These are phyloP conservation scores for Neofusicoccum parvum DNA, from an alignment of 2,329 filamentous ascomycete species.

Conservation along the genomic window DNA sequence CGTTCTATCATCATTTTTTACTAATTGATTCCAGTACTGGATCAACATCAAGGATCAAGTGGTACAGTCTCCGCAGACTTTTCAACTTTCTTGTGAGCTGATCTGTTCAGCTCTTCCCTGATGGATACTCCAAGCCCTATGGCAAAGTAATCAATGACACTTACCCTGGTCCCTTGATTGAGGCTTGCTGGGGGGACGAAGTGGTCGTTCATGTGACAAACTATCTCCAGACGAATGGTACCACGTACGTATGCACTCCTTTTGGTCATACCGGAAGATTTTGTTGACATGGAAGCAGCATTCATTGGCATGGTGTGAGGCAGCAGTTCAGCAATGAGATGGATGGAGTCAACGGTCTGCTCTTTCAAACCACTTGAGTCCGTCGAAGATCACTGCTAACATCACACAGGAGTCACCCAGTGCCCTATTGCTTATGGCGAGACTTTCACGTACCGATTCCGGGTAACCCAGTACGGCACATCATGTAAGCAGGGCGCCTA, in stretches of 20 bases:
- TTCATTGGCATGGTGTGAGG: conserved; percentile 39
- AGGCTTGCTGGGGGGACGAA: conserved; percentile 30
- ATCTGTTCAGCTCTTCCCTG: conserved; percentile 22
- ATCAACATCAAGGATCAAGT: conserved; percentile 21
- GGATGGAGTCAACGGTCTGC: conserved; percentile 34
- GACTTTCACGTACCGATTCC: conserved; percentile 30
- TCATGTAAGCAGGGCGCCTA: conserved; percentile 30
- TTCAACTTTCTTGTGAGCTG: neutral
- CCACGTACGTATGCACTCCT: neutral
- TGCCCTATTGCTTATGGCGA: conserved; percentile 40
- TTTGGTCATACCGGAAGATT: neutral
- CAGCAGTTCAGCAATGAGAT: conserved; percentile 37
- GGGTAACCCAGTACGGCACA: conserved; percentile 35
- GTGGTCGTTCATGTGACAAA: conserved; percentile 15
- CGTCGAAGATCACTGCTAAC: neutral
- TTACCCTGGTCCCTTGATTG: conserved; percentile 28
- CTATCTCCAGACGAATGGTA: conserved; percentile 7
- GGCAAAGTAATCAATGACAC: conserved; percentile 30
- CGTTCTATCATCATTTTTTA: neutral
- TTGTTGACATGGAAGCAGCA: neutral
- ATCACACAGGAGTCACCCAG: conserved; percentile 32
- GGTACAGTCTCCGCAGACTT: neutral
- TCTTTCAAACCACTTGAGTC: neutral
- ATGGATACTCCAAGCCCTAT: conserved; percentile 29
- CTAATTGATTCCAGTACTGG: conserved; percentile 18